A percentile compares a stretch with the other conserved stretches of the same genome.
Conservation (phyloP, 768 basidiomycete genomes). For the Tephrocybe sp. region DNA sequence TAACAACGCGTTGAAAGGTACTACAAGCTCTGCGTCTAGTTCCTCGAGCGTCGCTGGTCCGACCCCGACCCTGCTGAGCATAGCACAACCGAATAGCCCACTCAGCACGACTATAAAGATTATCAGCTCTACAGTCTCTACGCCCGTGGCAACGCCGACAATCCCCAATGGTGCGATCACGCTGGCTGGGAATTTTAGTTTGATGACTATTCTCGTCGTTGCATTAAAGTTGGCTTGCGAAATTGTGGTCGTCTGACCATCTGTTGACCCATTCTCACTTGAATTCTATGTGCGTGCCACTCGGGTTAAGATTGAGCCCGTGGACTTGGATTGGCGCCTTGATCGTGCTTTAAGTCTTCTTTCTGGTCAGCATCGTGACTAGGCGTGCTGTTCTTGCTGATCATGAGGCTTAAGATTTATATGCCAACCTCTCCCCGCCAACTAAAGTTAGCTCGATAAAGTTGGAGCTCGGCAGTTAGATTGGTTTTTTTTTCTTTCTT, state of each 20-base stretch:
- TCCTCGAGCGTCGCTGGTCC: background rate
- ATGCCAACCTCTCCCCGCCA: no score
- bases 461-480: no score
- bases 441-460: no score
- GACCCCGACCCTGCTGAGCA: background rate
- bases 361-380: no score
- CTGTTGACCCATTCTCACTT: background rate
- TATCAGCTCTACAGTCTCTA: background rate
- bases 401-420: no score
- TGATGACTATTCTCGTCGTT: background rate
- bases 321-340: no score
- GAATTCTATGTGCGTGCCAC: no score
- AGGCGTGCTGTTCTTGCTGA: no score
- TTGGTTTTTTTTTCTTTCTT: no score
- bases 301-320: no score
- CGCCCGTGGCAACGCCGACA: background rate
- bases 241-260: background rate
- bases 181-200: background rate
- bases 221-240: background rate
- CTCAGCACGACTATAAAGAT: background rate
- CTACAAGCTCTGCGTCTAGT: slow-evolving; percentile 2
- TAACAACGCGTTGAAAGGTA: slow-evolving; percentile 12
- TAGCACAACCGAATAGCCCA: background rate
- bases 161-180: background rate
- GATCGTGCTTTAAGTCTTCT: no score